A percentile compares a stretch with the other conserved stretches of the same genome.
Evolutionary conservation across 208 protist genomes (phyloP).

Genomic region (Acanthamoeba rhysodes): DNA sequence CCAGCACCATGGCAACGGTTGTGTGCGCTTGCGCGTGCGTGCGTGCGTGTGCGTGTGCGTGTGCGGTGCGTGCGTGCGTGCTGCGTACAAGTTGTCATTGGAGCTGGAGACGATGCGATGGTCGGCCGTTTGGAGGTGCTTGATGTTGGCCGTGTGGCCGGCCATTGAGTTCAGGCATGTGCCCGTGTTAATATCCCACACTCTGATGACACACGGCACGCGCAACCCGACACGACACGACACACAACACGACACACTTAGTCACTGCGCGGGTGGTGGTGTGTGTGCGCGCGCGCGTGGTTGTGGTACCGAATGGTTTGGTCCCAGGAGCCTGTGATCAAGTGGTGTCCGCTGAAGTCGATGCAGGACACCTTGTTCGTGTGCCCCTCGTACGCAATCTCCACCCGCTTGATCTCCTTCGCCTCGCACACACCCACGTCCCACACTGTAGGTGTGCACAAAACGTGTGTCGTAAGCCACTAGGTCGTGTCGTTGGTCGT

Average conservation of each 20-base stretch:
- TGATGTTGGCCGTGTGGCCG: conserved; percentile 39
- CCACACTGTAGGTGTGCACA: neutral
- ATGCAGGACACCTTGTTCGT: conserved; percentile 13
- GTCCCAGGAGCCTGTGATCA: conserved; percentile 29
- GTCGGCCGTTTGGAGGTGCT: neutral
- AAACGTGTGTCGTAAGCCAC: too few species aligned
- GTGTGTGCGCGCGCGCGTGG: neutral
- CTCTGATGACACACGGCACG: neutral
- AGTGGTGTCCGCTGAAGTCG: neutral
- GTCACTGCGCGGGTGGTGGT: too few species aligned
- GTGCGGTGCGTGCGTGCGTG: too few species aligned
- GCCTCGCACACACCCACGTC: neutral
- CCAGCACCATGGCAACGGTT: too few species aligned
- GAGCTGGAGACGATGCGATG: neutral
- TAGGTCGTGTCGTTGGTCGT: neutral
- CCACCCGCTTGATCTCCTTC: neutral
- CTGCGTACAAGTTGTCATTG: neutral
- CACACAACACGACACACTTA: neutral
- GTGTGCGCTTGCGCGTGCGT: neutral
- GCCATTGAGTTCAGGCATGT: neutral
- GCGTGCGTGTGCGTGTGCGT: neutral
- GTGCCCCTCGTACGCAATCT: neutral
- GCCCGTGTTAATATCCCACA: conserved; percentile 28
- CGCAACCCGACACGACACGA: too few species aligned
- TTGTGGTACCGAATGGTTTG: neutral